Evolutionary conservation across 2,329 filamentous ascomycete species (phyloP).

Genomic region (Phialophora macrospora): DNA sequence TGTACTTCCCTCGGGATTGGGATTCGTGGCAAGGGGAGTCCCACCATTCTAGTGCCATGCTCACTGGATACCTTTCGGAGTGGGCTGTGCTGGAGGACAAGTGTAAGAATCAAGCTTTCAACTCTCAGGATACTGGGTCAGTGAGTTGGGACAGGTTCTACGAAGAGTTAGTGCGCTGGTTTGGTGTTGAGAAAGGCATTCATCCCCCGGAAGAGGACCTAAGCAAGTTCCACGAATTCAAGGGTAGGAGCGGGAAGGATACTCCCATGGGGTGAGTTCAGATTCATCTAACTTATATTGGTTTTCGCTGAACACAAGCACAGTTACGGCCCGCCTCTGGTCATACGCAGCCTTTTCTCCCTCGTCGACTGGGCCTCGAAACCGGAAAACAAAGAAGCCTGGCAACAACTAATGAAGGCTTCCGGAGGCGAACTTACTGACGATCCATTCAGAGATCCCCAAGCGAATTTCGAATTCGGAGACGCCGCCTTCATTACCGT

Average conservation of each 20-base stretch:
- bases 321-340: constrained; percentile 45
- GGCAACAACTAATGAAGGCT: constrained; percentile 52
- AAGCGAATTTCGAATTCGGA: constrained; percentile 38
- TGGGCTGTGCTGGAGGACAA: constrained; percentile 55
- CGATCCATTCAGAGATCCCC: constrained; percentile 38
- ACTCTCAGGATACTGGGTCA: constrained; percentile 52
- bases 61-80: constrained; percentile 58
- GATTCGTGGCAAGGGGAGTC: constrained; percentile 52
- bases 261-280: constrained; percentile 45
- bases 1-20: constrained; percentile 54
- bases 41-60: constrained; percentile 51
- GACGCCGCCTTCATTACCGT: constrained; percentile 35
- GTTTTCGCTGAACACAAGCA: neutral
- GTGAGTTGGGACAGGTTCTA: constrained; percentile 58
- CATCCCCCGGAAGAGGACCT: constrained; percentile 41
- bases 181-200: constrained; percentile 47
- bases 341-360: constrained; percentile 48
- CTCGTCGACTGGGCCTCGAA: constrained; percentile 55
- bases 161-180: constrained; percentile 54
- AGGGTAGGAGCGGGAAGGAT: constrained; percentile 36
- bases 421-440: constrained; percentile 43
- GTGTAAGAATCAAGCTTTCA: constrained; percentile 56
- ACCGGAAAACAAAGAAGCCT: constrained; percentile 52
- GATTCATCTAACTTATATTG: neutral
- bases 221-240: constrained; percentile 27